Percentiles rank a stretch among this genome's conserved stretches.
These are phyloP conservation scores for Beauveria rudraprayagi DNA, from an alignment of 2,329 filamentous ascomycete species.

Conservation along the genomic window DNA sequence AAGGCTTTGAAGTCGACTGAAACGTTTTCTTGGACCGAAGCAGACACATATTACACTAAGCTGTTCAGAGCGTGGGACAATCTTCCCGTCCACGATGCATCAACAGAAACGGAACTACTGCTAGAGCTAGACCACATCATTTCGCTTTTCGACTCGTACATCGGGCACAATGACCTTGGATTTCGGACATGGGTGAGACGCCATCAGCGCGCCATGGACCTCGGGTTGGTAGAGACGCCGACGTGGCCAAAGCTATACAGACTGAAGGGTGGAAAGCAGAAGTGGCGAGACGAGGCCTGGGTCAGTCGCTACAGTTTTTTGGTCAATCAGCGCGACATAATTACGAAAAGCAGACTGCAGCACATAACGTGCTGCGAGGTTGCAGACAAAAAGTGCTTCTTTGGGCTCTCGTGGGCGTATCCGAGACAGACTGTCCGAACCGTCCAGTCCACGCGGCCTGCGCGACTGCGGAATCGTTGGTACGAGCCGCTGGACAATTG, in stretches of 20 bases:
- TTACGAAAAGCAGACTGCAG: constrained; percentile 11
- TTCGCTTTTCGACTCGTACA: constrained; percentile 17
- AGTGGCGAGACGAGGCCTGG: constrained; percentile 18
- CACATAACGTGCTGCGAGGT: background rate
- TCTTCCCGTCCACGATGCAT: constrained; percentile 7
- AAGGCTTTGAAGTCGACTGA: background rate
- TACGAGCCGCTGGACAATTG: constrained; percentile 12
- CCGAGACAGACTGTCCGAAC: constrained; percentile 1
- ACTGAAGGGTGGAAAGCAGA: background rate
- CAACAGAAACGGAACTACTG: constrained; percentile 5
- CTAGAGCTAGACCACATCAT: constrained; percentile 18
- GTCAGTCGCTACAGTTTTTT: constrained; percentile 17
- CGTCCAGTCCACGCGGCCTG: background rate
- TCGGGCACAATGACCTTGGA: constrained; percentile 17
- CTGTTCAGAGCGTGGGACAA: constrained; percentile 9
- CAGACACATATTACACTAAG: constrained; percentile 5
- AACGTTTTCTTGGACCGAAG: background rate
- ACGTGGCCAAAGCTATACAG: constrained; percentile 13
- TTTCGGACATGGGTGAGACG: constrained; percentile 16
- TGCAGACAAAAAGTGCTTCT: constrained; percentile 1
- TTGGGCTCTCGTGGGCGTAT: background rate
- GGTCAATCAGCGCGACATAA: constrained; percentile 16
- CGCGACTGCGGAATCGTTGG: constrained; percentile 12
- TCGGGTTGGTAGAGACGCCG: constrained; percentile 9
- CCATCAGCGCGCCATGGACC: constrained; percentile 19